A percentile compares a stretch with the other conserved stretches of the same genome.
These are phyloP conservation scores for Margaritispora aquatica DNA, from an alignment of 495 filamentous ascomycete species.

Conservation along the genomic window DNA sequence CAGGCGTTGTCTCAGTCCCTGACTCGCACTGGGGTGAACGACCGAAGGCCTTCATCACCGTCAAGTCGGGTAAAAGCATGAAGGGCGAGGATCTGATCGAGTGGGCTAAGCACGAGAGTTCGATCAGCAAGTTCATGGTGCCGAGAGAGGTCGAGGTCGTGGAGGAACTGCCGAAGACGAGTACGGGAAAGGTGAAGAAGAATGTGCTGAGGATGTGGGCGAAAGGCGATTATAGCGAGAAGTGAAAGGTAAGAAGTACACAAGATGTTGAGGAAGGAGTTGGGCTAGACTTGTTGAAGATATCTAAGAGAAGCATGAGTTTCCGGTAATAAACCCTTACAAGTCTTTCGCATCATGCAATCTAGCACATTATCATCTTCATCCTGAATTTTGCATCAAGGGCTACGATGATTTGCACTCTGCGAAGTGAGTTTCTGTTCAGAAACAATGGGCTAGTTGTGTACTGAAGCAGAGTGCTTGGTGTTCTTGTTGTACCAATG, in stretches of 20 bases:
- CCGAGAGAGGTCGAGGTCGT: constrained; percentile 90
- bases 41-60: constrained; percentile 88
- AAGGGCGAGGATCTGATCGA: constrained; percentile 67
- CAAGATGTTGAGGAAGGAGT: not conserved
- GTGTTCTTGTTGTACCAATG: too few relatives aligned
- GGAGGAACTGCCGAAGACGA: constrained; percentile 86
- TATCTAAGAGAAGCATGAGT: too few relatives aligned
- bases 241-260: not conserved
- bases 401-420: too few relatives aligned
- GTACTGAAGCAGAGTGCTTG: too few relatives aligned
- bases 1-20: constrained; percentile 80
- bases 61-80: constrained; percentile 55
- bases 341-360: too few relatives aligned
- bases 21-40: constrained; percentile 93
- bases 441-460: too few relatives aligned
- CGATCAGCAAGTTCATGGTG: constrained; percentile 92
- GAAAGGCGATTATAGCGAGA: constrained; percentile 22
- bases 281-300: not conserved
- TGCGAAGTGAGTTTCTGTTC: too few relatives aligned
- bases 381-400: too few relatives aligned
- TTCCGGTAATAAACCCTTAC: too few relatives aligned
- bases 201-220: constrained; percentile 78
- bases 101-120: constrained; percentile 75
- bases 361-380: too few relatives aligned
- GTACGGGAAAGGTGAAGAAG: constrained; percentile 94